Evolutionary conservation across 305 asterid genomes (phyloP).

Genomic region (Fraxinus baroniana): DNA sequence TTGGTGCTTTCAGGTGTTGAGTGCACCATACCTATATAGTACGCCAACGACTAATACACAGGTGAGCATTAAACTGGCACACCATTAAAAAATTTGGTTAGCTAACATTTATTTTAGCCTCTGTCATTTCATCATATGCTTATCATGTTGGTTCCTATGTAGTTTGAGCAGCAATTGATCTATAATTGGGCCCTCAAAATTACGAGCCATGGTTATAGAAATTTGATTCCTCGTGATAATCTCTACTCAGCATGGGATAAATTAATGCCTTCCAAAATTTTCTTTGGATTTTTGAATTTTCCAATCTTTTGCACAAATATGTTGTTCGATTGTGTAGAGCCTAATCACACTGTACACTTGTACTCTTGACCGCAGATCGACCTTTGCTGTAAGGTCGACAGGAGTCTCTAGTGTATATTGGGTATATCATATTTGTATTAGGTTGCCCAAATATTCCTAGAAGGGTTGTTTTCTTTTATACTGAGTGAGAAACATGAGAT

Average conservation of each 20-base stretch:
- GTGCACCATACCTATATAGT: conserved; percentile 69
- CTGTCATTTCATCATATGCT: not conserved
- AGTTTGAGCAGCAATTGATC: not conserved
- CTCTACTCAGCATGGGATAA: not conserved
- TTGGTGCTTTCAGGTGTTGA: conserved; percentile 54
- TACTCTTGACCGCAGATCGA: not conserved
- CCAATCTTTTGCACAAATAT: not conserved
- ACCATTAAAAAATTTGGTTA: not conserved
- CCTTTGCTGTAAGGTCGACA: not conserved
- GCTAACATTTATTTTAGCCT: not conserved
- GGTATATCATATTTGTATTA: not conserved
- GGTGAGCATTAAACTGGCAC: conserved; percentile 37
- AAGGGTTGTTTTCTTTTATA: not conserved
- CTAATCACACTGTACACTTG: not conserved
- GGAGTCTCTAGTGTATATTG: not conserved
- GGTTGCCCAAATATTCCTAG: not conserved
- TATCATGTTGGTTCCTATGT: not conserved
- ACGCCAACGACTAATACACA: conserved; percentile 31
- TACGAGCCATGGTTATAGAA: not conserved
- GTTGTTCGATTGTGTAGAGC: not conserved
- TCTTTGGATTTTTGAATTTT: not conserved
- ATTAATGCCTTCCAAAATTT: not conserved
- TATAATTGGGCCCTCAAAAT: not conserved
- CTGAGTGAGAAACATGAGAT: not conserved
- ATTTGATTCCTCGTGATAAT: too few relatives aligned